Evolutionary conservation across 2,329 filamentous ascomycete species (phyloP).

Genomic region (Monilinia polystroma): DNA sequence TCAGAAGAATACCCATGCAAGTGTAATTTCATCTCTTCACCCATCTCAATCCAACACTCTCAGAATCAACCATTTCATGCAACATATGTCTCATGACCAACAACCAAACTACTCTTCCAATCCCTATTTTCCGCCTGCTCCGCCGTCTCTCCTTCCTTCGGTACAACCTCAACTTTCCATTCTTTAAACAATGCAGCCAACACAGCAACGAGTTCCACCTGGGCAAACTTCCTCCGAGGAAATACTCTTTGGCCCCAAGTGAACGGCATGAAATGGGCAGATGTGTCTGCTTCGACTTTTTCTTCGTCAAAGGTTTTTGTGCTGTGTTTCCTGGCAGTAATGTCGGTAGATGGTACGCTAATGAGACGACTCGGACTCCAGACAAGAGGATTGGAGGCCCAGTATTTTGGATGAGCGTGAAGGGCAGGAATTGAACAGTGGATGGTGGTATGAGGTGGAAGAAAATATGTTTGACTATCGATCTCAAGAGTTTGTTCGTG

Average conservation of each 20-base stretch:
- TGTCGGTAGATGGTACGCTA: background rate
- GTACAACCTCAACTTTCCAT: background rate
- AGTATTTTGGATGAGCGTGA: conserved; percentile 1
- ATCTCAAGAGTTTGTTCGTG: background rate
- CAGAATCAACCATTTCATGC: conserved; percentile 2
- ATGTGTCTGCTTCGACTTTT: background rate
- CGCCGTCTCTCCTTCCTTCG: background rate
- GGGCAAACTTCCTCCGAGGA: conserved; percentile 7
- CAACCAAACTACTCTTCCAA: conserved; percentile 12
- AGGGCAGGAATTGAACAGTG: conserved; percentile 15
- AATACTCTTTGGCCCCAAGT: conserved; percentile 15
- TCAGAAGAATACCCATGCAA: background rate
- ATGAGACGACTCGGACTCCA: conserved; percentile 1
- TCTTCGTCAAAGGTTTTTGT: background rate
- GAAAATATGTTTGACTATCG: background rate
- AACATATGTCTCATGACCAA: conserved; percentile 16
- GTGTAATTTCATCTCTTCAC: background rate
- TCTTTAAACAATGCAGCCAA: conserved; percentile 8
- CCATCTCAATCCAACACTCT: conserved; percentile 15
- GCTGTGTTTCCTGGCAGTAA: too few relatives aligned
- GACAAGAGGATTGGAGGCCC: background rate
- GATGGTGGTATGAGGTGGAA: background rate
- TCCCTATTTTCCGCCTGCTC: conserved; percentile 2
- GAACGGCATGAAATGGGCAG: conserved; percentile 1
- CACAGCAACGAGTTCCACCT: conserved; percentile 6